Conservation (phyloP, 1,139 yeast genomes). For the Sugiyamaella pinicola region DNA sequence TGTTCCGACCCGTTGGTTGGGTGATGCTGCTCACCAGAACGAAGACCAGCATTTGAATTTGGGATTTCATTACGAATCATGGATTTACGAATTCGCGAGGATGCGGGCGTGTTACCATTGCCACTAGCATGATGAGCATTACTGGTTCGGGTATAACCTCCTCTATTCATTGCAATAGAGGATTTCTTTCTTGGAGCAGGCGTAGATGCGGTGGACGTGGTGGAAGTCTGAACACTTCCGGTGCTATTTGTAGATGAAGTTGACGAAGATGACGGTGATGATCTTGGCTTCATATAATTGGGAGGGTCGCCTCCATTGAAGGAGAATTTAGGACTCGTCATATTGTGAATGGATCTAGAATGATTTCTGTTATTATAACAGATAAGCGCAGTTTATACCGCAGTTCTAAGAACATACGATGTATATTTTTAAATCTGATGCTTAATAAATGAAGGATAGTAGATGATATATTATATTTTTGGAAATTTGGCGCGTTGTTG, state of each 20-base stretch:
- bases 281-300: constrained; percentile 10
- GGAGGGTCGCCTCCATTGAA: neutral
- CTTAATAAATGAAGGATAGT: no score
- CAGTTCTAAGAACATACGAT: no score
- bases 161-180: constrained; percentile 1
- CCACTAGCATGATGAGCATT: neutral
- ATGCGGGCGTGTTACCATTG: neutral
- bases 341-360: neutral
- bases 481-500: neutral
- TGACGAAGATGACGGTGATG: constrained; percentile 5
- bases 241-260: neutral
- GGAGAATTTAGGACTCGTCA: constrained; percentile 10
- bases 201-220: neutral
- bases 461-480: no score
- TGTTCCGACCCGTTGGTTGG: constrained; percentile 35
- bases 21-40: neutral
- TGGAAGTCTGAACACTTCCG: neutral
- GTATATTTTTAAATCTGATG: no score
- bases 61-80: constrained; percentile 13
- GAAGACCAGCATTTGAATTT: constrained; percentile 3
- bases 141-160: neutral
- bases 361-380: no score
- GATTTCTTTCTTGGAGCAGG: constrained; percentile 9
- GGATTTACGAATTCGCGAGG: constrained; percentile 8
- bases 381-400: no score